These are phyloP conservation scores for Metarhizium brunneum DNA, from an alignment of 2,329 filamentous ascomycete genomes.

Conservation along the genomic window DNA sequence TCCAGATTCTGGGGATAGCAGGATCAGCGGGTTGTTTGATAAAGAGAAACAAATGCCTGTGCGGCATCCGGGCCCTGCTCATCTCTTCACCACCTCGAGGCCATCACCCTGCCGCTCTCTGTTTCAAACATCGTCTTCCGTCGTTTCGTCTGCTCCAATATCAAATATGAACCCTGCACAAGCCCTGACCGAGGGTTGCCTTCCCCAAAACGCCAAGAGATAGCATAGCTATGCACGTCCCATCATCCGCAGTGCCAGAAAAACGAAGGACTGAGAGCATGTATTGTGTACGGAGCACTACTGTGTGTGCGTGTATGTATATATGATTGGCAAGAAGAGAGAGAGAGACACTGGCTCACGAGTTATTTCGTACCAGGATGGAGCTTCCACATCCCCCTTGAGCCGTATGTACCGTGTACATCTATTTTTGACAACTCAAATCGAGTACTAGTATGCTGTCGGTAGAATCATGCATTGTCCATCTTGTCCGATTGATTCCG, in stretches of 20 bases:
- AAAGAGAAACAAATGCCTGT: neutral
- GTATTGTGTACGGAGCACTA: too few species aligned
- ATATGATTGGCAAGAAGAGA: too few species aligned
- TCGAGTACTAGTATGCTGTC: too few species aligned
- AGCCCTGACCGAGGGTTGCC: neutral
- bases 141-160: neutral
- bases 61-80: neutral
- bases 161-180: neutral
- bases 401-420: too few species aligned
- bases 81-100: neutral
- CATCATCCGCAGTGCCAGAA: neutral
- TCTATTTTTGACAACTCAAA: too few species aligned
- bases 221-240: neutral
- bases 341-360: too few species aligned
- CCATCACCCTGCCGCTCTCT: neutral
- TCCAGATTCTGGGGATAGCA: neutral
- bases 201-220: neutral
- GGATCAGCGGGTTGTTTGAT: neutral
- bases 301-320: too few species aligned
- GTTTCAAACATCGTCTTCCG: neutral
- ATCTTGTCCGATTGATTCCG: too few species aligned
- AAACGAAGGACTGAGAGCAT: neutral
- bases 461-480: too few species aligned
- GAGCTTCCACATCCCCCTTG: too few species aligned
- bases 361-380: too few species aligned